Evolutionary conservation across 345 rosid genomes (phyloP).

Genomic region (Eutrema japonicum): DNA sequence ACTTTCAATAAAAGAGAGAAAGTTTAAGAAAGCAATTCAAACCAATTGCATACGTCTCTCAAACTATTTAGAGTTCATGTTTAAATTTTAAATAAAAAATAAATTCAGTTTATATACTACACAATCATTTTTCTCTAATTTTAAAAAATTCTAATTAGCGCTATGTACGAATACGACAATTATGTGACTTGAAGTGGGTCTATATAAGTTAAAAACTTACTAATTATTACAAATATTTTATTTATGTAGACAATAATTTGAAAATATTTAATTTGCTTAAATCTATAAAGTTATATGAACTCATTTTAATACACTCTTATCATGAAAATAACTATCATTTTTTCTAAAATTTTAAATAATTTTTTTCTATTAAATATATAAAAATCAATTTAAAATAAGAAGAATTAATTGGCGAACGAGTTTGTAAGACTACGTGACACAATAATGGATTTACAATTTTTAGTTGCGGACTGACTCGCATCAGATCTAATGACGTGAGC

Average conservation of each 20-base stretch:
- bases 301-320: no score
- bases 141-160: neutral
- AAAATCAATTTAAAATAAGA: neutral
- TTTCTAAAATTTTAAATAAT: neutral
- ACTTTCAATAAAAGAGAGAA: no score
- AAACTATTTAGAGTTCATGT: neutral
- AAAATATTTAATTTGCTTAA: neutral
- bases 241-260: neutral
- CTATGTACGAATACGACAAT: neutral
- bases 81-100: neutral
- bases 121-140: neutral
- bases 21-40: neutral
- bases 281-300: neutral
- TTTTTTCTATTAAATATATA: neutral
- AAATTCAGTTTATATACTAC: neutral
- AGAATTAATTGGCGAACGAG: neutral
- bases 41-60: neutral
- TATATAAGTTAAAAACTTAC: neutral
- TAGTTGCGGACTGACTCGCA: neutral
- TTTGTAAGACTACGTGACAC: neutral
- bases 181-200: neutral
- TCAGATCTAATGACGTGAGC: neutral
- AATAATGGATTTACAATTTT: constrained; percentile 1
- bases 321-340: neutral
- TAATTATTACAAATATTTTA: neutral